phyloP scores from a whole-genome alignment of 23 red algal species.

The Porphyridium purpureum region DNA sequence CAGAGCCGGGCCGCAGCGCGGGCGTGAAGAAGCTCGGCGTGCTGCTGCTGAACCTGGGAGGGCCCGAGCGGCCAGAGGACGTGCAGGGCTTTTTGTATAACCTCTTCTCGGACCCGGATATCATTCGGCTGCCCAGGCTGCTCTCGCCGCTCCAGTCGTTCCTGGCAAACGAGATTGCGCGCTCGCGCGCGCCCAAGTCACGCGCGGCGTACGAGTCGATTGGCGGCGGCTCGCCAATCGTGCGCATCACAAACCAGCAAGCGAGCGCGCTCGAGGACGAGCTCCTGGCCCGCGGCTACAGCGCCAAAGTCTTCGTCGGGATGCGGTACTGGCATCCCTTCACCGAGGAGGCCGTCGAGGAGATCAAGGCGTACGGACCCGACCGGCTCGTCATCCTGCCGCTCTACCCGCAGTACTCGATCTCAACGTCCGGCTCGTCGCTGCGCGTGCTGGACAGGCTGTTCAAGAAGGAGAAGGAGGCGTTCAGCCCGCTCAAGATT shows the following conservation, averaged over 20 bases:
- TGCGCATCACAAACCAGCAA: background rate
- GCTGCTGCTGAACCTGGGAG: conserved; percentile 1
- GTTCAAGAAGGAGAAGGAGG: background rate
- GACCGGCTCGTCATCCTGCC: background rate
- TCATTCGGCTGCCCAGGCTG: background rate
- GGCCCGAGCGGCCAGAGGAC: background rate
- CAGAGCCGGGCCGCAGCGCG: no score
- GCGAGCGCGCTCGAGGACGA: background rate
- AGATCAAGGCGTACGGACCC: background rate
- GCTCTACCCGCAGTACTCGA: conserved; percentile 1
- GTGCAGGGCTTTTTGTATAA: conserved; percentile 2
- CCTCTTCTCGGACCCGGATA: background rate
- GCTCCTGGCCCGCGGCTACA: background rate
- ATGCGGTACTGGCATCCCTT: conserved; percentile 1
- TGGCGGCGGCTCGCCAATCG: background rate
- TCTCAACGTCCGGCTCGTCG: conserved; percentile 1
- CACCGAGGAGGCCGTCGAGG: background rate
- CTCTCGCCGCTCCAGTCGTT: background rate
- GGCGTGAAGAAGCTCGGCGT: no score
- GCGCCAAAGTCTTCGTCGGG: background rate
- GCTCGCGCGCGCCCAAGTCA: background rate
- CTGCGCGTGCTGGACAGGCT: background rate
- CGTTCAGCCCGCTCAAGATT: background rate
- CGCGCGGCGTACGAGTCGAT: conserved; percentile 1
- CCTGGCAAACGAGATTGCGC: background rate